These are phyloP conservation scores for Pisolithus orientalis DNA, from an alignment of 768 basidiomycete species.

Conservation along the genomic window DNA sequence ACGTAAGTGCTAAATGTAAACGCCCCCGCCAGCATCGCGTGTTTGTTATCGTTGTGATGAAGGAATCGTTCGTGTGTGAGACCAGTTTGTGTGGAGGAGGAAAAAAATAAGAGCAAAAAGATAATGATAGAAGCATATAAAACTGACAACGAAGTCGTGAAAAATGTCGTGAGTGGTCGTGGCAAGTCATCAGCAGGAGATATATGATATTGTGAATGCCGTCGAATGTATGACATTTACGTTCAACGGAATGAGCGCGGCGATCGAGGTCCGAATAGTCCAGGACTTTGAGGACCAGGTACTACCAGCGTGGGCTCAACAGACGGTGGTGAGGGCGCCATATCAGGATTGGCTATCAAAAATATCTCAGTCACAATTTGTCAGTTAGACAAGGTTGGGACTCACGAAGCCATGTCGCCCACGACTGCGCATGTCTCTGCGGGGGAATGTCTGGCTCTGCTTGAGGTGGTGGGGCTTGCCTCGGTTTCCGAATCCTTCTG, in stretches of 20 bases:
- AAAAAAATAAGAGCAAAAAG: constrained; percentile 1
- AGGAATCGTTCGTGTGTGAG: too few species aligned
- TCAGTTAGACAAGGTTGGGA: constrained; percentile 11
- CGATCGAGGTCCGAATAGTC: constrained; percentile 76
- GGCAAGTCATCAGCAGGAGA: neutral
- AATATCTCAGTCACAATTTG: neutral
- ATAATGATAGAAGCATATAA: constrained; percentile 22
- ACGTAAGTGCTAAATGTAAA: neutral
- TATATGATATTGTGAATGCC: neutral
- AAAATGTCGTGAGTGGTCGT: constrained; percentile 16
- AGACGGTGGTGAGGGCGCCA: constrained; percentile 56
- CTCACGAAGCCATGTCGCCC: constrained; percentile 67
- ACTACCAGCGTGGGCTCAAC: constrained; percentile 55
- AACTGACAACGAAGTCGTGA: constrained; percentile 8
- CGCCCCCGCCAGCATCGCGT: neutral
- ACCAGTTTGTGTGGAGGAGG: neutral
- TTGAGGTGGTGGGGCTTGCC: constrained; percentile 27
- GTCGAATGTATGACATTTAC: neutral
- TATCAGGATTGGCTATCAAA: constrained; percentile 49
- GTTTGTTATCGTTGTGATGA: too few species aligned
- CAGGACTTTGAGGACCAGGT: constrained; percentile 52
- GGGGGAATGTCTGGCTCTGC: constrained; percentile 28
- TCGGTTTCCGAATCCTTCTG: constrained; percentile 40
- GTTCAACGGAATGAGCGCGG: constrained; percentile 35
- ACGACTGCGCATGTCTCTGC: constrained; percentile 42